These are phyloP conservation scores for Turnera subulata DNA, from an alignment of 345 rosid genomes.

Conservation along the genomic window DNA sequence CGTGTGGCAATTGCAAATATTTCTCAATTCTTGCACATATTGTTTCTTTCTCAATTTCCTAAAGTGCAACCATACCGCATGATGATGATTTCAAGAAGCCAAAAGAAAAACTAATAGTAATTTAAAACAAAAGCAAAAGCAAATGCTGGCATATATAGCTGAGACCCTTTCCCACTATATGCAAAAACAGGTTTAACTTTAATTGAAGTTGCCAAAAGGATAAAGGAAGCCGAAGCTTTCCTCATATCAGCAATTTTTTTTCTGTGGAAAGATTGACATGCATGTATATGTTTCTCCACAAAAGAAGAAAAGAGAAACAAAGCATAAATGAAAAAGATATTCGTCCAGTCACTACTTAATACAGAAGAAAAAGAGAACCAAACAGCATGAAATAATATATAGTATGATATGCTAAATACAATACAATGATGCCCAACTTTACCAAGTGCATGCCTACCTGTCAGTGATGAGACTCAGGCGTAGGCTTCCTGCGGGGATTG, in stretches of 20 bases:
- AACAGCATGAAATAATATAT: neutral
- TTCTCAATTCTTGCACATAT: neutral
- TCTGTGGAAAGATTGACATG: neutral
- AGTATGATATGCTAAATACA: neutral
- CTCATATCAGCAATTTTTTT: neutral
- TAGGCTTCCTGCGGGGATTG: constrained; percentile 64
- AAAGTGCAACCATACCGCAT: neutral
- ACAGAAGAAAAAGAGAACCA: constrained; percentile 1
- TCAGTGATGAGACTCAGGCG: constrained; percentile 69
- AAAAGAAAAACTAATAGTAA: constrained; percentile 5
- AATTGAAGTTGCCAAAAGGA: constrained; percentile 10
- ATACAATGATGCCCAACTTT: constrained; percentile 12
- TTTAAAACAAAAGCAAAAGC: no score
- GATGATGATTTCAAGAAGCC: neutral
- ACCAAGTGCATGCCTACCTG: constrained; percentile 45
- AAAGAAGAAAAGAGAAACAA: neutral
- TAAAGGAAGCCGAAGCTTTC: constrained; percentile 2
- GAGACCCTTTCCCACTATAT: neutral
- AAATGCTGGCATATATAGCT: neutral
- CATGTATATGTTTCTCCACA: neutral
- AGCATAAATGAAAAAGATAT: neutral
- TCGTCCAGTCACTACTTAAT: no score
- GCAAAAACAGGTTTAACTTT: constrained; percentile 5
- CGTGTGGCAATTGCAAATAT: neutral
- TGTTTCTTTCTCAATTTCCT: neutral